Percentiles rank a stretch among this genome's conserved stretches.
Evolutionary conservation across 2,329 filamentous ascomycete species (phyloP).

Genomic region (Stagonosporopsis rhizophila): DNA sequence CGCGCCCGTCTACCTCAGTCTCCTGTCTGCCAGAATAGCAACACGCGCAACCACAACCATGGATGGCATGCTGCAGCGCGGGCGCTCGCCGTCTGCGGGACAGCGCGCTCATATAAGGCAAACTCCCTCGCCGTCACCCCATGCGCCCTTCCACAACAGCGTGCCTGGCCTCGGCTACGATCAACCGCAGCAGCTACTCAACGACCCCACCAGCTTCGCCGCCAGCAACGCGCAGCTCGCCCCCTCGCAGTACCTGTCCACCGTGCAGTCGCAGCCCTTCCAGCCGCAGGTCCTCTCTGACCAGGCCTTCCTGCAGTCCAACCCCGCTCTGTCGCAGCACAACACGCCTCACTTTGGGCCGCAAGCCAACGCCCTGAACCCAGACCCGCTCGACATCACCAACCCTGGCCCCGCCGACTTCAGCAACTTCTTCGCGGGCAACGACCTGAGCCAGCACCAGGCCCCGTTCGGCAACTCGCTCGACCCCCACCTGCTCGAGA

Average conservation of each 20-base stretch:
- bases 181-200: constrained; percentile 47
- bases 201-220: constrained; percentile 42
- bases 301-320: constrained; percentile 52
- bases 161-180: constrained; percentile 65
- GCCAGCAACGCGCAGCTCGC: constrained; percentile 45
- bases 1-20: constrained; percentile 16
- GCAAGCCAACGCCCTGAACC: constrained; percentile 49
- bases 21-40: constrained; percentile 21
- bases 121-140: constrained; percentile 69
- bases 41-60: constrained; percentile 13
- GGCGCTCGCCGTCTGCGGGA: constrained; percentile 68
- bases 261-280: constrained; percentile 47
- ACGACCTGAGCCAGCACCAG: constrained; percentile 62
- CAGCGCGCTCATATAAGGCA: constrained; percentile 71
- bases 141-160: constrained; percentile 61
- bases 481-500: constrained; percentile 53
- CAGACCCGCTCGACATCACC: constrained; percentile 46
- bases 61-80: constrained; percentile 55
- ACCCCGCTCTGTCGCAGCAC: constrained; percentile 59
- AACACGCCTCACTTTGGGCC: constrained; percentile 56
- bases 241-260: constrained; percentile 49
- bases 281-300: constrained; percentile 52
- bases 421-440: constrained; percentile 62
- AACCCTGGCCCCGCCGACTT: constrained; percentile 48
- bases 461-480: constrained; percentile 63